A percentile compares a stretch with the other conserved stretches of the same genome.
Evolutionary conservation across 805 yeast species (phyloP).

Genomic region (Suhomyces faveliae): DNA sequence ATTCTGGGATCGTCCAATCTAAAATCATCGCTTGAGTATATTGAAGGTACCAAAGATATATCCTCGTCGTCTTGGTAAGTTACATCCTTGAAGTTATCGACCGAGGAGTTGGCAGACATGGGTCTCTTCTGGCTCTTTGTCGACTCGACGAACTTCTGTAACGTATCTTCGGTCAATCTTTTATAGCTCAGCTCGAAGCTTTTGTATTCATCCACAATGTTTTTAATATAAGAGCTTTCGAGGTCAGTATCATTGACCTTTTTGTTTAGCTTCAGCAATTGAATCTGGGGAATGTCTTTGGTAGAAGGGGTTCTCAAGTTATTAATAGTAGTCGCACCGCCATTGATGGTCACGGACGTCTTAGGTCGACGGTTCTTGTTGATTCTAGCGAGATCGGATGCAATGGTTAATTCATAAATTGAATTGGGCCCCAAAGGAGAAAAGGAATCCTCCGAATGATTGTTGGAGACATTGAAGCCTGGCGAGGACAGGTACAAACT

Average conservation of each 20-base stretch:
- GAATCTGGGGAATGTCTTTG: conserved; percentile 81
- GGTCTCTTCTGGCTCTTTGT: neutral
- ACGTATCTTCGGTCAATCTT: conserved; percentile 35
- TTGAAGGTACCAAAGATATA: conserved; percentile 52
- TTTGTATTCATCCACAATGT: conserved; percentile 27
- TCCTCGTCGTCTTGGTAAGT: conserved; percentile 7
- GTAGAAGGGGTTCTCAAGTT: conserved; percentile 67
- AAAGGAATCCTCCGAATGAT: conserved; percentile 26
- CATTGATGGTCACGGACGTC: conserved; percentile 37
- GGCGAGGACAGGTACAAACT: conserved; percentile 29
- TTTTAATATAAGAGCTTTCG: conserved; percentile 16
- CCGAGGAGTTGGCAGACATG: conserved; percentile 10
- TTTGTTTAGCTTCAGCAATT: conserved; percentile 38
- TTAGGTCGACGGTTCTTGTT: conserved; percentile 34
- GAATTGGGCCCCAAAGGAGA: conserved; percentile 73
- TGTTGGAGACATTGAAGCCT: conserved; percentile 20
- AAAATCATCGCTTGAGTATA: conserved; percentile 67
- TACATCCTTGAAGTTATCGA: conserved; percentile 5
- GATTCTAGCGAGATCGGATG: conserved; percentile 46
- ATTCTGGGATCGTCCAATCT: conserved; percentile 85
- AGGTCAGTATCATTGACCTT: conserved; percentile 25
- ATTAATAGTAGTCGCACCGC: conserved; percentile 41
- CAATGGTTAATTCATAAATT: conserved; percentile 71
- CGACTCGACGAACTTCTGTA: conserved; percentile 26
- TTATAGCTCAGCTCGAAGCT: conserved; percentile 39